Evolutionary conservation across 805 yeast species (phyloP), one percentile per base, ranked within the genome.

Genomic region (Jamesozyma hellenica): DNA sequence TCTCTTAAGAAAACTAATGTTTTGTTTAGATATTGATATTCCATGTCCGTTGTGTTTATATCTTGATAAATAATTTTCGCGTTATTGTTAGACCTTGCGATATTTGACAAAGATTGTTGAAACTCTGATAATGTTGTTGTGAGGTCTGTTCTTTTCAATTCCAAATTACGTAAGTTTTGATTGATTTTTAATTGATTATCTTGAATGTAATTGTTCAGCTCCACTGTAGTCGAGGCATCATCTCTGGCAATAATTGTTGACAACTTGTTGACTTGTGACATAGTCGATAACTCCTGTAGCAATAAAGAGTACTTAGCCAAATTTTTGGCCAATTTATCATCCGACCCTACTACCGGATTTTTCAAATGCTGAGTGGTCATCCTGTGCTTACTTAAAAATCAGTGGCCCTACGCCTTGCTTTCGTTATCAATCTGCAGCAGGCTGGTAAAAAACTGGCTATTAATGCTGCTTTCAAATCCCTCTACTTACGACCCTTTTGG

Each of bases 1-100:
- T 78, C 65, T 29, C 71, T 66, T 3, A 85, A 90, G 53, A 79
- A 85, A 13, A 67, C 63, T 16, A 76, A 67, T 0, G 94, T 76
- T 32, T 69, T 63, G 37, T 69, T 62, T 13, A 88, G 83, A 29
- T 82, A 71, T 4, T 69, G 64, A 44, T 80, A 75, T 52, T 88
- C 95, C 31, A 65, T 64, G 56, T 86, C 95, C 31, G 84, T 65
- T 2, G 77, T 58, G 41, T 81, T 69, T 42, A 88, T 84, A 45
- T 78, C 74, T 32, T 72, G 72, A 1, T 94, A 81, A 38, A 88
- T 73, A 13, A 72, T 66, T 29, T 70, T 65, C 6, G 95, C 88
- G 40, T 79, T 64, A 35, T 71, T 71, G 36, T 82, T 77, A 1
- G 94, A 81, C 32, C 70, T 65, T 5, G 76, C 63, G 37, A 84